Conservation (phyloP, 805 yeast species). For the Candida maltosa region DNA sequence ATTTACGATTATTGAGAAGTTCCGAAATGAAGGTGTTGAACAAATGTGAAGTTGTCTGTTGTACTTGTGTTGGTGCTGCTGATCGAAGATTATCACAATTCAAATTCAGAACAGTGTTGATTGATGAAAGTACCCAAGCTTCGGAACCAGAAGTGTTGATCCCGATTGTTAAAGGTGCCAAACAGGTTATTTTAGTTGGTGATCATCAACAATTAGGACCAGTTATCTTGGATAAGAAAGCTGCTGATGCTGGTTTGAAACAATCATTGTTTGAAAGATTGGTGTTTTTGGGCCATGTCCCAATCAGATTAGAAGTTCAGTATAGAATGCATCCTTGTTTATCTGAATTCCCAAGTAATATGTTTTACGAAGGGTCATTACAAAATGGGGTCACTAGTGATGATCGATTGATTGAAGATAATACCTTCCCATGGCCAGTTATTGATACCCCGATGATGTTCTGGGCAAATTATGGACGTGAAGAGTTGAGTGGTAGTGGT, state of each 20-base stretch:
- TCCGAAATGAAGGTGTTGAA: conserved; percentile 50
- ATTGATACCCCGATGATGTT: conserved; percentile 88
- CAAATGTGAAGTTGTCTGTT: conserved; percentile 75
- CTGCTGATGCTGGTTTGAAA: conserved; percentile 81
- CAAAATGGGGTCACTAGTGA: conserved; percentile 88
- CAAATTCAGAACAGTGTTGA: conserved; percentile 72
- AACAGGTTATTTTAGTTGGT: conserved; percentile 87
- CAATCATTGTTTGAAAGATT: conserved; percentile 88
- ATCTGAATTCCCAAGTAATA: conserved; percentile 83
- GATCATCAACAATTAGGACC: conserved; percentile 97
- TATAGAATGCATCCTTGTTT: conserved; percentile 92
- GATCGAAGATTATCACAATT: conserved; percentile 56
- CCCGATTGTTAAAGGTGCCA: conserved; percentile 86
- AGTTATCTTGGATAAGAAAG: conserved; percentile 73
- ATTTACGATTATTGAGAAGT: conserved; percentile 35
- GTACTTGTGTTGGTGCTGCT: conserved; percentile 92
- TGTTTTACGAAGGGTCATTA: conserved; percentile 88
- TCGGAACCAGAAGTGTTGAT: conserved; percentile 89
- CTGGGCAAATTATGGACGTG: conserved; percentile 87
- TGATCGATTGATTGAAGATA: conserved; percentile 53
- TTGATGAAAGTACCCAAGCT: conserved; percentile 93
- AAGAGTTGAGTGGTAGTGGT: conserved; percentile 81
- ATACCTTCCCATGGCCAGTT: conserved; percentile 90
- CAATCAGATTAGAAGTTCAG: conserved; percentile 85
- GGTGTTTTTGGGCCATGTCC: conserved; percentile 76